Percentiles rank a stretch among this genome's conserved stretches.
phyloP scores from a whole-genome alignment of 2,329 filamentous ascomycete species.

The Fusarium verrucosum region DNA sequence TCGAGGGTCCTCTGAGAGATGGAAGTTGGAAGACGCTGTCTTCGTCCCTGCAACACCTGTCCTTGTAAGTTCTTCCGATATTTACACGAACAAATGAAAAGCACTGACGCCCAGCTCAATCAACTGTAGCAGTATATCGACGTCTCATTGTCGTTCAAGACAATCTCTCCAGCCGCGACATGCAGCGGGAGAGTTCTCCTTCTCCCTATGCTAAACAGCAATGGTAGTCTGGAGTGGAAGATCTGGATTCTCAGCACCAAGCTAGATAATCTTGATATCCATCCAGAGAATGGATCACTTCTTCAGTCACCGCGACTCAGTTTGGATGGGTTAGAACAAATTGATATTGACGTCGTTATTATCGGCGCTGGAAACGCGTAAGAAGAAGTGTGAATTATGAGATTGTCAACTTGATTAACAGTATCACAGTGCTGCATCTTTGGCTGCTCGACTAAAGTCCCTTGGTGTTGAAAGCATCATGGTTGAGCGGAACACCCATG shows the following conservation, averaged over 20 bases:
- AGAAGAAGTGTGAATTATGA: neutral
- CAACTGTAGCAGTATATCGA: conserved; percentile 24
- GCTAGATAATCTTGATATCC: conserved; percentile 10
- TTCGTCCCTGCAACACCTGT: conserved; percentile 22
- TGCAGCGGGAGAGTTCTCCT: conserved; percentile 15
- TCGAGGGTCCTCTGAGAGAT: neutral
- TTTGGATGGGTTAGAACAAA: rapidly evolving
- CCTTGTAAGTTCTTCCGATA: neutral
- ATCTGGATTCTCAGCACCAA: conserved; percentile 34
- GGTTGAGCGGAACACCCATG: conserved; percentile 5
- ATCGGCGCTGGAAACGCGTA: conserved; percentile 32
- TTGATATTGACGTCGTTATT: conserved; percentile 21
- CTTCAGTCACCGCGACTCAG: neutral
- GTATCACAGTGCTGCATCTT: neutral
- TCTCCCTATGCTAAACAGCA: neutral
- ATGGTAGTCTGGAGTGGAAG: neutral
- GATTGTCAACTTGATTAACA: neutral
- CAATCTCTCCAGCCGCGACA: neutral
- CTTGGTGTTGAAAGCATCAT: conserved; percentile 24
- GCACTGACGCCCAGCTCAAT: neutral
- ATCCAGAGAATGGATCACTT: conserved; percentile 7
- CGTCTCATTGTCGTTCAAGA: conserved; percentile 7
- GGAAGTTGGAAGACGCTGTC: conserved; percentile 11
- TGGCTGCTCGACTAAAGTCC: conserved; percentile 26
- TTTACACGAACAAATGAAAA: too few relatives aligned